Evolutionary conservation across 176 grass and related monocot species (phyloP).

Genomic region (Melocanna baccifera): DNA sequence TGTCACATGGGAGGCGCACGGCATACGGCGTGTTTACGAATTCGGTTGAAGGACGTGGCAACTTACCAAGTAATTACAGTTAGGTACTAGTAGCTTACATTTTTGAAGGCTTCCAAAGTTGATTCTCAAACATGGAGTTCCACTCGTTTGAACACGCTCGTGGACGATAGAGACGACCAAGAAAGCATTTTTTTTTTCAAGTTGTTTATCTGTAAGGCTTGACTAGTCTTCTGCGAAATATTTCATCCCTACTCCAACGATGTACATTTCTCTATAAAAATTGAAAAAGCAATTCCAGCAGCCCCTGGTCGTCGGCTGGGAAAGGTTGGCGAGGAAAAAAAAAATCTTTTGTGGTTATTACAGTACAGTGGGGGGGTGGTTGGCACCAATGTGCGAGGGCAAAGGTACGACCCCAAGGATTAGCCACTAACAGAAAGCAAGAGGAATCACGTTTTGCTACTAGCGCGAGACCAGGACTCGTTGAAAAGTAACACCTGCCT

Average conservation of each 20-base stretch:
- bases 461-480: neutral
- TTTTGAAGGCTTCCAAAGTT: neutral
- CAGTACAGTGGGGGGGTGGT: neutral
- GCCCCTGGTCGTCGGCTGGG: neutral
- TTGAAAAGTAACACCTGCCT: neutral
- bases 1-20: no score
- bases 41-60: neutral
- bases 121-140: neutral
- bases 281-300: neutral
- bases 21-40: neutral
- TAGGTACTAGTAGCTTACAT: neutral
- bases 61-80: neutral
- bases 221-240: neutral
- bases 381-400: neutral
- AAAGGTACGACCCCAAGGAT: neutral
- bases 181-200: no score
- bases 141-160: neutral
- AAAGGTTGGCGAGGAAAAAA: slow-evolving; percentile 8
- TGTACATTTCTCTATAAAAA: neutral
- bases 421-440: neutral
- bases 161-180: neutral
- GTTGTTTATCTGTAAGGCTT: neutral
- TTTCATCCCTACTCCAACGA: neutral
- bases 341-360: neutral
- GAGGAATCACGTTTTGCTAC: neutral